Base-by-base conservation (phyloP, 140 eudicot genomes). In the Bidens hawaiensis region DNA sequence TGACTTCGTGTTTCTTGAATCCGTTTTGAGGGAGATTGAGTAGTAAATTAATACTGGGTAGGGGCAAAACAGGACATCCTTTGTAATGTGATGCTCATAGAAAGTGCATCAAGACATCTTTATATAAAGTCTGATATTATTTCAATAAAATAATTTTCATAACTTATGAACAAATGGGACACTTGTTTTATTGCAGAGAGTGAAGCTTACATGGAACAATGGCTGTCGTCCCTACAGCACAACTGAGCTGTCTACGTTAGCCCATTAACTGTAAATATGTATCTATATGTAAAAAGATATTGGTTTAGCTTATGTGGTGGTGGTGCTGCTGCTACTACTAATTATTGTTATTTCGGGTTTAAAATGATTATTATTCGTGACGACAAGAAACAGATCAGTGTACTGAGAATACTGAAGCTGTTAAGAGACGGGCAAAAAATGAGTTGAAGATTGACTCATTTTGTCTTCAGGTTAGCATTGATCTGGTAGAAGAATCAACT, bases 151-250 rank as follows among this genome's bases (percentile, higher is more conserved):
- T 46, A 45, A 8, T 28, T 28, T 23, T 54, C 58, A 21, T 26
- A 24, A 13, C 15, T 15, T 16, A 51, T 9, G 8, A 34, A 18
- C 22, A 10, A 67, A 61, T 31, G 42, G 31, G 21, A 46, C 41
- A 5, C n/a, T 41, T 31, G 13, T n/a, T n/a, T n/a, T n/a, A 38
- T 61, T 54, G 81, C 90, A 86, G 95, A 83, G 53, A 80, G 74
- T 49, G 79, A 75, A 38, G 81, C 73, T 68, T 80, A 79, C 70
- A 71, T 82, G 87, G 85, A 86, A 53, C 82, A 76, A 42, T 83
- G 87, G 95, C 67, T 83, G 55, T 75, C 85, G 25, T 74, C 90
- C 60, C 78, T 82, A n/a, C 84, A 68, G 64, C 76, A 43, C 70
- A 50, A 59, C 73, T 79, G 84, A 85, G 67, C 13, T 21, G 19